Percentiles rank a stretch among this genome's conserved stretches.
Evolutionary conservation across 2,329 filamentous ascomycete genomes (phyloP).

Genomic region (Raffaelea arxii): DNA sequence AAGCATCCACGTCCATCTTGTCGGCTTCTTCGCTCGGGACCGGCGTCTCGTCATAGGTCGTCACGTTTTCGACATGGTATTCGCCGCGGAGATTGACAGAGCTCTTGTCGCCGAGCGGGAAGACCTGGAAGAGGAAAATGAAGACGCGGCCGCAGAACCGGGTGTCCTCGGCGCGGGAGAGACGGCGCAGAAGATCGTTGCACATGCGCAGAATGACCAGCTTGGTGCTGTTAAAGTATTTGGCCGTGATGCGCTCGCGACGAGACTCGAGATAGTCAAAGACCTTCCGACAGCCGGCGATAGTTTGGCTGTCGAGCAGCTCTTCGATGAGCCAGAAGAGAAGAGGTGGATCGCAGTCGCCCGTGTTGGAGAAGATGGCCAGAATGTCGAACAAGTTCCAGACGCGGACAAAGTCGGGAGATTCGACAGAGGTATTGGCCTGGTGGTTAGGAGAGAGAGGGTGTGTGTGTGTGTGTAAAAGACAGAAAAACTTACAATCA

Average conservation of each 20-base stretch:
- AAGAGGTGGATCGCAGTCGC: slow-evolving; percentile 67
- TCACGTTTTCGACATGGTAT: slow-evolving; percentile 92
- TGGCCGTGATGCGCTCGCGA: slow-evolving; percentile 75
- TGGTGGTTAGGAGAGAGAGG: slow-evolving; percentile 22
- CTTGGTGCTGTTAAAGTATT: slow-evolving; percentile 72
- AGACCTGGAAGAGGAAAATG: slow-evolving; percentile 97
- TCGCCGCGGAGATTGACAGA: slow-evolving; percentile 94
- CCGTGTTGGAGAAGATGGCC: slow-evolving; percentile 76
- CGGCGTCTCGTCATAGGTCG: slow-evolving; percentile 60
- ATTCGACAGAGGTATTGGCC: slow-evolving; percentile 67
- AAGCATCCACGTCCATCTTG: slow-evolving; percentile 11
- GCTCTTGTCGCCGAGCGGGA: slow-evolving; percentile 91
- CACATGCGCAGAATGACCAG: slow-evolving; percentile 86
- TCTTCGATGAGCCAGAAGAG: slow-evolving; percentile 90
- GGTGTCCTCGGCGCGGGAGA: slow-evolving; percentile 94
- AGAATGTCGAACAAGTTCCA: slow-evolving; percentile 94
- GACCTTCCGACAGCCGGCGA: slow-evolving; percentile 78
- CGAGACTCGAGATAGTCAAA: slow-evolving; percentile 95
- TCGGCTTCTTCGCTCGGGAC: slow-evolving; percentile 19
- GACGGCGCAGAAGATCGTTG: slow-evolving; percentile 84
- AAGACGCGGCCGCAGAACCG: slow-evolving; percentile 97
- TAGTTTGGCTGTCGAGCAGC: slow-evolving; percentile 90
- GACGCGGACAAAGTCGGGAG: slow-evolving; percentile 68
- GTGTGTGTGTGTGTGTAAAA: too few species aligned
- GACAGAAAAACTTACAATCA: slow-evolving; percentile 72